phyloP scores from a whole-genome alignment of 1,284 basidiomycete species.

The Cutaneotrichosporon sp. region DNA sequence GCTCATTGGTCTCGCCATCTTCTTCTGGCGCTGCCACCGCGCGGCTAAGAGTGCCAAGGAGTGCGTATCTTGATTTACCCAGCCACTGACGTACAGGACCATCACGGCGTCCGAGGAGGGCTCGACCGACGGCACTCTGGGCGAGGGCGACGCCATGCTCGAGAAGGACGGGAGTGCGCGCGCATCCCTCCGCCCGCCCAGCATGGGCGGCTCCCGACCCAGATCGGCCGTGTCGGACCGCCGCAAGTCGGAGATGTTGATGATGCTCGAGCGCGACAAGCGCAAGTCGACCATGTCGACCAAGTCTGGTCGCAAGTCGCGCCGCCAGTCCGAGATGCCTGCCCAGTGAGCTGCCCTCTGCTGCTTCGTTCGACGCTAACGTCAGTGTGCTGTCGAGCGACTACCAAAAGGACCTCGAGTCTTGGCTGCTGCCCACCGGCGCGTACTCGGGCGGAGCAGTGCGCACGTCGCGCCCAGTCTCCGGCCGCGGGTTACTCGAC shows the following conservation, averaged over 20 bases:
- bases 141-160: background rate
- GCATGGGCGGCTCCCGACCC: background rate
- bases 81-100: background rate
- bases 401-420: background rate
- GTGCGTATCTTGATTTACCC: background rate
- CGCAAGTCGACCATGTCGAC: slow-evolving; percentile 1
- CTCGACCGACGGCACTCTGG: background rate
- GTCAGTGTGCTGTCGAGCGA: background rate
- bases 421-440: background rate
- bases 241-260: background rate
- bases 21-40: background rate
- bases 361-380: background rate
- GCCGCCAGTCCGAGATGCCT: background rate
- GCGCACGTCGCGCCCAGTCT: background rate
- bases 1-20: background rate
- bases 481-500: background rate
- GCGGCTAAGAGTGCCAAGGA: background rate
- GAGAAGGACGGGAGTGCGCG: background rate
- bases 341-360: background rate
- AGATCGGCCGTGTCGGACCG: no score
- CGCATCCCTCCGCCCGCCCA: background rate
- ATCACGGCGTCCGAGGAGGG: background rate
- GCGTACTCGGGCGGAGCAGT: background rate
- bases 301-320: background rate
- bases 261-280: background rate